phyloP scores from a whole-genome alignment of 441 rosid species.

The Pelargonium myrrhifolium region DNA sequence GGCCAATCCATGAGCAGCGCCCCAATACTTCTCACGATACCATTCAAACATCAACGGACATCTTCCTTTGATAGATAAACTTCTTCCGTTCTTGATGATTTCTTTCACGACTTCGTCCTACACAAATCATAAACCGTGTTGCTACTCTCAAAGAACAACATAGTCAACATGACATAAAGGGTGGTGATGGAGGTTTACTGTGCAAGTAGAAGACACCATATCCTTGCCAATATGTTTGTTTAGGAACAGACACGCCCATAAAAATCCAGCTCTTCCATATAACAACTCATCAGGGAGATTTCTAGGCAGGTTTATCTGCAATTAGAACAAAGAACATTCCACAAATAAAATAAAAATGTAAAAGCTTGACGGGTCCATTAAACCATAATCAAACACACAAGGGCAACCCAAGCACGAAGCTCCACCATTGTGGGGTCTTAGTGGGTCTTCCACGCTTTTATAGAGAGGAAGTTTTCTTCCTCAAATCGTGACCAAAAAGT shows the following conservation, averaged over 20 bases:
- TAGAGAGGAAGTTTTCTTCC: too few species aligned
- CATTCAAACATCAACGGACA: constrained; percentile 69
- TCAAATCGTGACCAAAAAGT: too few species aligned
- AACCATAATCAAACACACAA: not conserved
- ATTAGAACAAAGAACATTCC: not conserved
- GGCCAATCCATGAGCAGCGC: constrained; percentile 70
- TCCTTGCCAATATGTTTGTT: constrained; percentile 50
- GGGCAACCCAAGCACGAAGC: too few species aligned
- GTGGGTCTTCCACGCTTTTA: too few species aligned
- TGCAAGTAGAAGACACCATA: constrained; percentile 34
- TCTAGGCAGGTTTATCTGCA: constrained; percentile 43
- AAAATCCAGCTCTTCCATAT: constrained; percentile 59
- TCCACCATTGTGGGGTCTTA: too few species aligned
- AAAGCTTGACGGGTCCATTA: not conserved
- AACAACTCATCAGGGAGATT: constrained; percentile 50
- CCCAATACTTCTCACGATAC: constrained; percentile 67
- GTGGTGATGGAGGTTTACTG: constrained; percentile 24
- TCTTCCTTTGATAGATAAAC: constrained; percentile 33
- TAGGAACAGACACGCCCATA: constrained; percentile 61
- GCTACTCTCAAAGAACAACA: not conserved
- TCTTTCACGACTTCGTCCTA: constrained; percentile 52
- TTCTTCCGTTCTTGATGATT: constrained; percentile 45
- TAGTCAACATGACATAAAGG: not conserved
- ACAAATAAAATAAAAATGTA: not conserved
- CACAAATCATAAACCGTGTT: constrained; percentile 11